Evolutionary conservation across 148 eudicot species (phyloP).

Genomic region (Vaccinium corymbosum): DNA sequence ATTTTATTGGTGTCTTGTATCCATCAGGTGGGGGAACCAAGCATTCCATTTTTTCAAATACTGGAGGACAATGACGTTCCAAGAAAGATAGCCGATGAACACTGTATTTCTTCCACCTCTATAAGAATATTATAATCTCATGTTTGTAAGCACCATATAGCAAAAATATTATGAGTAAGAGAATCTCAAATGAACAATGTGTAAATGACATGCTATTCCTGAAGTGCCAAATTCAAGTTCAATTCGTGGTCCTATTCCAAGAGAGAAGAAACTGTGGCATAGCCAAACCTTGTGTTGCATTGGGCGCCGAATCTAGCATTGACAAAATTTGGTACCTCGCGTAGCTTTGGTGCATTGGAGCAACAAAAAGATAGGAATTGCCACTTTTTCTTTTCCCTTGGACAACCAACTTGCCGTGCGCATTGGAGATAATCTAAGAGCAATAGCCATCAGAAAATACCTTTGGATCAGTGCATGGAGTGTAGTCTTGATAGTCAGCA

Average conservation of each 20-base stretch:
- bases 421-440: neutral
- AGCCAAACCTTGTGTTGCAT: neutral
- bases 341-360: neutral
- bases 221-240: neutral
- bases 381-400: neutral
- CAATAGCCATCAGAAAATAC: constrained; percentile 29
- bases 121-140: constrained; percentile 15
- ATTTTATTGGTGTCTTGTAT: constrained; percentile 76
- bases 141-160: neutral
- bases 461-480: constrained; percentile 97
- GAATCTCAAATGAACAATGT: neutral
- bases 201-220: neutral
- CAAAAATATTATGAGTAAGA: neutral
- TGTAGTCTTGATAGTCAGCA: constrained; percentile 66
- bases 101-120: constrained; percentile 93
- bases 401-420: neutral
- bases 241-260: neutral
- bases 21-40: constrained; percentile 97
- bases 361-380: neutral
- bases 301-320: neutral
- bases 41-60: constrained; percentile 73
- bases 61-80: constrained; percentile 93
- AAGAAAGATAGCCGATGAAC: constrained; percentile 66
- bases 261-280: neutral
- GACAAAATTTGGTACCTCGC: neutral